Conservation (phyloP, 2,329 filamentous ascomycete species). For the Xylaria sp. region DNA sequence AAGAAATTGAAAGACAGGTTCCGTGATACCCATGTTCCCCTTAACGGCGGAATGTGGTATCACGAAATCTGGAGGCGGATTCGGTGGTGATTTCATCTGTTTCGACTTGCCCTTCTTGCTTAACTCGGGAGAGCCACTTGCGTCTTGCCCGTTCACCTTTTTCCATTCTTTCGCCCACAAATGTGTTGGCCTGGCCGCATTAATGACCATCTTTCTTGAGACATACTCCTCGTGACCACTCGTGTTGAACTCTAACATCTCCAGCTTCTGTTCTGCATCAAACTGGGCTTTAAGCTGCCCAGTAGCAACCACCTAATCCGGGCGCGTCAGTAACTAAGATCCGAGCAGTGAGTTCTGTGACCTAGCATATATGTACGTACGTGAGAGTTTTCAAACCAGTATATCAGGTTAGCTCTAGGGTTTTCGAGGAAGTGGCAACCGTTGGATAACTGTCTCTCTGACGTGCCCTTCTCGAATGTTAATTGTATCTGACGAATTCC, state of each 20-base stretch:
- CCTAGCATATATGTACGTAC: slow-evolving; percentile 61
- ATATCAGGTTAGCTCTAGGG: slow-evolving; percentile 81
- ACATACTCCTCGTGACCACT: slow-evolving; percentile 84
- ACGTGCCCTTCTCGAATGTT: slow-evolving; percentile 75
- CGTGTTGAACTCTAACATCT: slow-evolving; percentile 84
- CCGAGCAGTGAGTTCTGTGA: neutral
- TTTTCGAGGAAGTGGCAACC: slow-evolving; percentile 81
- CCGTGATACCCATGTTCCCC: slow-evolving; percentile 67
- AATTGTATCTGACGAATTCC: slow-evolving; percentile 89
- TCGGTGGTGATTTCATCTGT: slow-evolving; percentile 68
- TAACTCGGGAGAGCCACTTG: slow-evolving; percentile 72
- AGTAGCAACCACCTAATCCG: slow-evolving; percentile 74
- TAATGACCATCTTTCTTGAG: slow-evolving; percentile 72
- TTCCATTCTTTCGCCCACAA: slow-evolving; percentile 75
- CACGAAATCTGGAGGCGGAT: slow-evolving; percentile 69
- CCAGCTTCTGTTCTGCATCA: slow-evolving; percentile 81
- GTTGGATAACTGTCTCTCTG: slow-evolving; percentile 67
- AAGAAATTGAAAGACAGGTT: slow-evolving; percentile 71
- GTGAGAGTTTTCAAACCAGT: slow-evolving; percentile 88
- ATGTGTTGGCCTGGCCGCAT: slow-evolving; percentile 70
- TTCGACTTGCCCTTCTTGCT: slow-evolving; percentile 73
- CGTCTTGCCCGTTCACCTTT: slow-evolving; percentile 66
- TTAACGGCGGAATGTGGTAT: slow-evolving; percentile 70
- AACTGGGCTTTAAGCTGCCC: slow-evolving; percentile 84
- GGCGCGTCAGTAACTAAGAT: slow-evolving; percentile 16